Base-by-base conservation (phyloP, 371 early-diverging fungal species). In the Apophysomyces variabilis region DNA sequence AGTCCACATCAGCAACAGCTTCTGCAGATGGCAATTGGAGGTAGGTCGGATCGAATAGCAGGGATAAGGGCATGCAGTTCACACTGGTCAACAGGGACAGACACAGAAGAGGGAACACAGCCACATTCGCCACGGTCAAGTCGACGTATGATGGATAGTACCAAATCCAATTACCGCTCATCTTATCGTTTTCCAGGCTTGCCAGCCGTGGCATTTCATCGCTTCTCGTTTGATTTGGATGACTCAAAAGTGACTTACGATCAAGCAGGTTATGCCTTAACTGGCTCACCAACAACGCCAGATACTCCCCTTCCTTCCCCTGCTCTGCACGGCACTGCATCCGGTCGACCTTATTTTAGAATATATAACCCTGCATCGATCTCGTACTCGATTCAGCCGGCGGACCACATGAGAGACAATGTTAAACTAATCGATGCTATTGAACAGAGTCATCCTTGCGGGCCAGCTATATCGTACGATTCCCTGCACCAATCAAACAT, bases 261-360 rank as follows among this genome's bases (percentile, higher is more conserved):
- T 50, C 54, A 16, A 6, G 21, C 54, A 50, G 11, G 21, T 7
- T 50, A 50, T 11, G 21, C 54, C 21, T 26, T 50, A 8, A 50
- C 7, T 21, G 54, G 54, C 21, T 50, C 54, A 21, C 54, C 54
- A 21, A 21, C 21, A 21, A 50, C 54, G 21, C 54, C 54, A 16
- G 54, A 50, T 11, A 50, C 54, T 7, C 54, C 54, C 54, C 54
- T 50, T 11, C 54, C 54, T 50, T 50, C 54, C 54, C 54, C 54
- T 50, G 54, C 54, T n/a, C 54, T 50, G 54, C 54, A 50, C 21
- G 21, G 21, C 54, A 11, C 18, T 50, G 54, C 54, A 50, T 50
- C 54, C 54, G 54, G 54, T n/a, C n/a, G 54, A 50, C 21, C 54
- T 50, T 50, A 50, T 50, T 50, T 50, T 50, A 50, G 54, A 50